Percentiles rank a stretch among this genome's conserved stretches.
These are phyloP conservation scores for Colletotrichum lentis DNA, from an alignment of 2,329 filamentous ascomycete genomes.

Conservation along the genomic window DNA sequence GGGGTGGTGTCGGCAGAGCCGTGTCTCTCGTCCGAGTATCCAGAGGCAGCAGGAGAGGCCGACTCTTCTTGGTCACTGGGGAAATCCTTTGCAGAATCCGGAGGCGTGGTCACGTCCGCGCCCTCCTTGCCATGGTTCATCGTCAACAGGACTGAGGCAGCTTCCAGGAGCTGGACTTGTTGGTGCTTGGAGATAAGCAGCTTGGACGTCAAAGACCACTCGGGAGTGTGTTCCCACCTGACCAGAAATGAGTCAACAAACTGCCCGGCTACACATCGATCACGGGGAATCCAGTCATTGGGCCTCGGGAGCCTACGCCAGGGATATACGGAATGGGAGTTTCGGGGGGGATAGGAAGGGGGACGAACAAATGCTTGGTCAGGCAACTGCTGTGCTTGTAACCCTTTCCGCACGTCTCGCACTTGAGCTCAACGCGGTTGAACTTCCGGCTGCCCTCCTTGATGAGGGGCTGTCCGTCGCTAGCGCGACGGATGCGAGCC, in stretches of 20 bases:
- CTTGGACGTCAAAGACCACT: constrained; percentile 97
- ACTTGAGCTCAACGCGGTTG: constrained; percentile 86
- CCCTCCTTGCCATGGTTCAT: constrained; percentile 71
- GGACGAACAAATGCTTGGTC: constrained; percentile 99
- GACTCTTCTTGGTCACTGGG: constrained; percentile 80
- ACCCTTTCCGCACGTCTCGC: constrained; percentile 97
- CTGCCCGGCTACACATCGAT: constrained; percentile 1
- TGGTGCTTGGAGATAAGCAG: constrained; percentile 99
- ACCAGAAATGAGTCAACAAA: constrained; percentile 46
- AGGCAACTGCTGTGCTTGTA: constrained; percentile 99
- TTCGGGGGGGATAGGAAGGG: constrained; percentile 61
- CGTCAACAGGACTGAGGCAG: constrained; percentile 91
- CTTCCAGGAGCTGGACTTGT: constrained; percentile 96
- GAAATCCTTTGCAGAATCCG: constrained; percentile 71
- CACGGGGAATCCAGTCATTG: constrained; percentile 31
- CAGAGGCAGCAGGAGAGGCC: constrained; percentile 78
- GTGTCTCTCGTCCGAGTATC: constrained; percentile 77
- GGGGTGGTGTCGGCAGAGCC: constrained; percentile 95
- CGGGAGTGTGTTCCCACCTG: constrained; percentile 99
- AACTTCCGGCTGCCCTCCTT: constrained; percentile 86
- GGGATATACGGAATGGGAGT: constrained; percentile 44
- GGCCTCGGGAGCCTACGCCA: constrained; percentile 43
- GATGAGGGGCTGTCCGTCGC: constrained; percentile 83
- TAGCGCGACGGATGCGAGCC: constrained; percentile 69
- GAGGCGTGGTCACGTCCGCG: constrained; percentile 65